A percentile compares a stretch with the other conserved stretches of the same genome.
These are phyloP conservation scores for Penicillium fuscoglaucum DNA, from an alignment of 2,329 filamentous ascomycete species.

Conservation along the genomic window DNA sequence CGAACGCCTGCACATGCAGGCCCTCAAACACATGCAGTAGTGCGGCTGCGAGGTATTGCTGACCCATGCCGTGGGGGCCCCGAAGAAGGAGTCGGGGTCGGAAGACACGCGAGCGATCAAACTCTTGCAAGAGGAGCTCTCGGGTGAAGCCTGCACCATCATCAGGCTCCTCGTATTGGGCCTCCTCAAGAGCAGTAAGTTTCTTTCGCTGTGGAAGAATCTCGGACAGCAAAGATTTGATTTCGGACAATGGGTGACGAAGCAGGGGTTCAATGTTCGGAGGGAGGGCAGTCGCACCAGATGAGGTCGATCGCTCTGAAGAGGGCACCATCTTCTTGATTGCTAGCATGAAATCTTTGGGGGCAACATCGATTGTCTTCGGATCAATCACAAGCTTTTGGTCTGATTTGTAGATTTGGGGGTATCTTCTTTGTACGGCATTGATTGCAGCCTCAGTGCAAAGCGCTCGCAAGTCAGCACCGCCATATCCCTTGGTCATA, in stretches of 20 bases:
- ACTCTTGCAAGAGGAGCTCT: conserved; percentile 74
- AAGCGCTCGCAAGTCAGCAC: conserved; percentile 88
- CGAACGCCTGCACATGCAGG: conserved; percentile 91
- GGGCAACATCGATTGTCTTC: conserved; percentile 77
- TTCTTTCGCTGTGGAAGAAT: conserved; percentile 83
- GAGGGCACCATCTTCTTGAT: conserved; percentile 96
- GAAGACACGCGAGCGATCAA: conserved; percentile 85
- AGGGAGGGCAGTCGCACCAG: conserved; percentile 77
- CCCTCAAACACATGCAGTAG: conserved; percentile 89
- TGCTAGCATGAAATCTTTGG: conserved; percentile 96
- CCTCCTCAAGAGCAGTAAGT: conserved; percentile 87
- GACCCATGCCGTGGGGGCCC: conserved; percentile 87
- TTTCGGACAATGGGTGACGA: conserved; percentile 67
- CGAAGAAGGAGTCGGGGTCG: conserved; percentile 81
- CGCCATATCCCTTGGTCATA: conserved; percentile 92
- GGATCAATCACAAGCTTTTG: conserved; percentile 89
- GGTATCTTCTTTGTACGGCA: conserved; percentile 90
- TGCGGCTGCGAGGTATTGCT: conserved; percentile 82
- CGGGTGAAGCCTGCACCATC: conserved; percentile 80
- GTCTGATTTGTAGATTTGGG: conserved; percentile 89
- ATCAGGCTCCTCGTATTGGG: conserved; percentile 84
- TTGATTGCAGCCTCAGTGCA: conserved; percentile 96
- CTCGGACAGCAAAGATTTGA: conserved; percentile 69
- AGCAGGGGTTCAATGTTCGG: conserved; percentile 79
- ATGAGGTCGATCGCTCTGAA: conserved; percentile 84